Percentiles rank a stretch among this genome's conserved stretches.
phyloP scores from a whole-genome alignment of 176 grass and related monocot genomes.

The Zoysia japonica region DNA sequence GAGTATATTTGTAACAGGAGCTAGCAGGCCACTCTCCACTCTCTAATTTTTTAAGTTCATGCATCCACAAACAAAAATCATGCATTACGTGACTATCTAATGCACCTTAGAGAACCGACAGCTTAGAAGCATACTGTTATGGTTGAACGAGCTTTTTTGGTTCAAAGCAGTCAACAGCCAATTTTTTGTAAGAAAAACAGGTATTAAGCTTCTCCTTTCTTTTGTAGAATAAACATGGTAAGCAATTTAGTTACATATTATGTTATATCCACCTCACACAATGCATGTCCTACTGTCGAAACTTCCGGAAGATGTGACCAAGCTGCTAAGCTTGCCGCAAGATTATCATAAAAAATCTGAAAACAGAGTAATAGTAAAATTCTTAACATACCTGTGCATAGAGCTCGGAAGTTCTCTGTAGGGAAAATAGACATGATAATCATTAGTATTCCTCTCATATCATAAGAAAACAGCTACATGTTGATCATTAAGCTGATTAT shows the following conservation, averaged over 20 bases:
- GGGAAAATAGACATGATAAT: background rate
- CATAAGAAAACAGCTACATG: background rate
- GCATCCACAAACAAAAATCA: background rate
- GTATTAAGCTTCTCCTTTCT: background rate
- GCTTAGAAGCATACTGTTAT: background rate
- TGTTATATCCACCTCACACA: background rate
- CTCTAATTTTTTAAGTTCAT: background rate
- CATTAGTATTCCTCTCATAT: slow-evolving; percentile 9
- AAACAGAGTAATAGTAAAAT: background rate
- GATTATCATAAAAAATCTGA: slow-evolving; percentile 9
- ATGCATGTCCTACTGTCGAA: background rate
- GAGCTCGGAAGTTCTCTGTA: slow-evolving; percentile 93
- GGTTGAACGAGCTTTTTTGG: background rate
- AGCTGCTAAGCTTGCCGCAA: background rate
- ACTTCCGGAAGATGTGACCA: background rate
- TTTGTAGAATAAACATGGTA: background rate
- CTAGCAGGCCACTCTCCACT: background rate
- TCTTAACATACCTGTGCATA: slow-evolving; percentile 80
- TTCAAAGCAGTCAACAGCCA: background rate
- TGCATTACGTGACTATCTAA: background rate
- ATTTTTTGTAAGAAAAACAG: background rate
- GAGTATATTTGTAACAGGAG: background rate
- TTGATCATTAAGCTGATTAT: slow-evolving; percentile 21
- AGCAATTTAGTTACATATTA: background rate
- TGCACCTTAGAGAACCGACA: background rate